Conservation (phyloP, 768 basidiomycete genomes). For the Cystoderma amianthinum region DNA sequence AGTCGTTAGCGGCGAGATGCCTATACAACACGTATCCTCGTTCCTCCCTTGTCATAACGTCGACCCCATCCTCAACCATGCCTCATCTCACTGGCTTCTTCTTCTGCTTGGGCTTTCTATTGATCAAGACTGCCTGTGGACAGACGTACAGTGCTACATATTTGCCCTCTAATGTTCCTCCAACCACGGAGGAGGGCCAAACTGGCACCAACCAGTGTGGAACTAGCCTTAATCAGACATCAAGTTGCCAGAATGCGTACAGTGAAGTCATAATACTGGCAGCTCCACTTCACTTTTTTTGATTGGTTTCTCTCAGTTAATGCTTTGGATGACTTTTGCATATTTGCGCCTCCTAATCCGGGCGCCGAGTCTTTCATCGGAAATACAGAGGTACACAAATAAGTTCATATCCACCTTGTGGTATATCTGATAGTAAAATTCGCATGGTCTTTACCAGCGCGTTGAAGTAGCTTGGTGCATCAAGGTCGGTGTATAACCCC, state of each 20-base stretch:
- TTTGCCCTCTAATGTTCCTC: slow-evolving; percentile 30
- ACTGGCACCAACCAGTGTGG: slow-evolving; percentile 66
- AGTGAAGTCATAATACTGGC: slow-evolving; percentile 48
- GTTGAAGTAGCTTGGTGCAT: slow-evolving; percentile 73
- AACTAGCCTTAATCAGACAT: slow-evolving; percentile 42
- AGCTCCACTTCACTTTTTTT: too few species aligned
- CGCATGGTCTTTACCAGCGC: slow-evolving; percentile 58
- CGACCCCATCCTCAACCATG: not conserved
- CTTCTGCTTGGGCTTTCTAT: not conserved
- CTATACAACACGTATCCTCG: not conserved
- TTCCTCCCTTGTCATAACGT: not conserved
- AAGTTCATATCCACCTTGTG: slow-evolving; percentile 6
- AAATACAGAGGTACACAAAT: slow-evolving; percentile 44
- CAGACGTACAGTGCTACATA: slow-evolving; percentile 24
- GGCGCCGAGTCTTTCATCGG: slow-evolving; percentile 48
- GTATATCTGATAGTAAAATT: slow-evolving; percentile 31
- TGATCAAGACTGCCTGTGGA: slow-evolving; percentile 3
- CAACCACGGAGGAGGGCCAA: slow-evolving; percentile 52
- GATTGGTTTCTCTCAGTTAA: slow-evolving; percentile 38
- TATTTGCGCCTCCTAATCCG: slow-evolving; percentile 54
- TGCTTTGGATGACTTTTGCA: slow-evolving; percentile 58
- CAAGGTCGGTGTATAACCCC: slow-evolving; percentile 28
- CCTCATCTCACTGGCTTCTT: not conserved
- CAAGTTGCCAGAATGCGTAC: slow-evolving; percentile 66
- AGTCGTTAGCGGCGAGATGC: too few species aligned